Conservation (phyloP, 345 rosid species). For the Firmiana major region DNA sequence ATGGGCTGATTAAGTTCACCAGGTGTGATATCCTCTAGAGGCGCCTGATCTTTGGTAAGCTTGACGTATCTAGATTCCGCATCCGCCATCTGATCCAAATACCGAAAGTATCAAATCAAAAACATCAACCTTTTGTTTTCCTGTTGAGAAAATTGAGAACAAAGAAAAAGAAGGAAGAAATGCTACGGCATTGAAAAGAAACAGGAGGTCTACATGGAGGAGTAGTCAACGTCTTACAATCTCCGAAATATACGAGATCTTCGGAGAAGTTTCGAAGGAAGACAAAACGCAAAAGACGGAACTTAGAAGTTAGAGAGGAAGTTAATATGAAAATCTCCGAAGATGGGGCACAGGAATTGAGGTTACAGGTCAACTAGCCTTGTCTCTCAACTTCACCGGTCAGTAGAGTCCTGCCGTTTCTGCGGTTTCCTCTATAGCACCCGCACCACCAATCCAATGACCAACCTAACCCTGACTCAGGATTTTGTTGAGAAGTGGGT, state of each 20-base stretch:
- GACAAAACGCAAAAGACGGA: not conserved
- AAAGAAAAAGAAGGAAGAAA: not conserved
- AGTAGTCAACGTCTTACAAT: not conserved
- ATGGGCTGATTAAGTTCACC: constrained; percentile 99
- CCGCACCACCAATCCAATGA: not conserved
- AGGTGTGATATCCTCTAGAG: constrained; percentile 37
- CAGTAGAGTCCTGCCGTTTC: not conserved
- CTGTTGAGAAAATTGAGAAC: not conserved
- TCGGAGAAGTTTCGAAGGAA: not conserved
- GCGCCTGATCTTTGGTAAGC: constrained; percentile 71
- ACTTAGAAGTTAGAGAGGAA: not conserved
- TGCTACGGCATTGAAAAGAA: not conserved
- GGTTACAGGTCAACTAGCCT: not conserved
- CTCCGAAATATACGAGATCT: constrained; percentile 2
- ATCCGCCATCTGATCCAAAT: constrained; percentile 61
- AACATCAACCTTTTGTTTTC: not conserved
- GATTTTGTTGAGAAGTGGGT: not conserved
- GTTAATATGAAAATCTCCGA: not conserved
- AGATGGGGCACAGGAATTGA: not conserved
- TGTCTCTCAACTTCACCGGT: not conserved
- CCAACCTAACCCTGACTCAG: not conserved
- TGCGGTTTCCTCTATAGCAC: not conserved
- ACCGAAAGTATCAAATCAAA: not conserved
- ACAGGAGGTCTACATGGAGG: not conserved
- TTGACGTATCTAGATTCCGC: constrained; percentile 78